phyloP scores from a whole-genome alignment of 2,329 filamentous ascomycete species.

The Tothia fuscella region DNA sequence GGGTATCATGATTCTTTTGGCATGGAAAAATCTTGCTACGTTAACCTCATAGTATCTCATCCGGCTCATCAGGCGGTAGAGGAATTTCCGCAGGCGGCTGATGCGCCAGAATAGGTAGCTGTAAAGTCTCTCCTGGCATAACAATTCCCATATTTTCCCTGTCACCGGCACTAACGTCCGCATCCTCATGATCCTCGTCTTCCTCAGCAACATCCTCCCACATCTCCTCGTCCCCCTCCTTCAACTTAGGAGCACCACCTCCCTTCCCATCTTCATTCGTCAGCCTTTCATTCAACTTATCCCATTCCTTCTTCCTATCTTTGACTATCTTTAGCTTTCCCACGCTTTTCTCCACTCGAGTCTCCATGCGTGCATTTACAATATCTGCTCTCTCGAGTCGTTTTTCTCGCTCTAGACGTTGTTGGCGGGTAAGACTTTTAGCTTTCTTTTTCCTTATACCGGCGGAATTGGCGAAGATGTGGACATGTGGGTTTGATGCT shows the following conservation, averaged over 20 bases:
- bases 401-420: constrained; percentile 41
- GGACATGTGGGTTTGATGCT: constrained; percentile 14
- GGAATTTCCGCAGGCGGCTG: neutral
- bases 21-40: too few relatives aligned
- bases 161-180: constrained; percentile 11
- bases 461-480: constrained; percentile 50
- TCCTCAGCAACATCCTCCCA: constrained; percentile 15
- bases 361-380: constrained; percentile 42
- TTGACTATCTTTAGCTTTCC: constrained; percentile 36
- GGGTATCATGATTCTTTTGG: too few relatives aligned
- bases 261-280: neutral
- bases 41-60: constrained; percentile 5
- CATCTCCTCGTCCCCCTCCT: constrained; percentile 13
- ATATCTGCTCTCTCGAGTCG: constrained; percentile 44
- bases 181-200: constrained; percentile 13
- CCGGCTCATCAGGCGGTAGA: constrained; percentile 2
- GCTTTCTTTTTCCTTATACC: constrained; percentile 60
- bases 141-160: neutral
- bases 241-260: constrained; percentile 2
- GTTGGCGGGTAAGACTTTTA: constrained; percentile 40
- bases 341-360: constrained; percentile 42
- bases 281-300: constrained; percentile 23
- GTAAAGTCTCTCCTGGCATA: neutral
- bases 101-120: constrained; percentile 5
- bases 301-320: constrained; percentile 33